Evolutionary conservation across 2,329 filamentous ascomycete genomes (phyloP).

Genomic region (Botrytis elliptica): DNA sequence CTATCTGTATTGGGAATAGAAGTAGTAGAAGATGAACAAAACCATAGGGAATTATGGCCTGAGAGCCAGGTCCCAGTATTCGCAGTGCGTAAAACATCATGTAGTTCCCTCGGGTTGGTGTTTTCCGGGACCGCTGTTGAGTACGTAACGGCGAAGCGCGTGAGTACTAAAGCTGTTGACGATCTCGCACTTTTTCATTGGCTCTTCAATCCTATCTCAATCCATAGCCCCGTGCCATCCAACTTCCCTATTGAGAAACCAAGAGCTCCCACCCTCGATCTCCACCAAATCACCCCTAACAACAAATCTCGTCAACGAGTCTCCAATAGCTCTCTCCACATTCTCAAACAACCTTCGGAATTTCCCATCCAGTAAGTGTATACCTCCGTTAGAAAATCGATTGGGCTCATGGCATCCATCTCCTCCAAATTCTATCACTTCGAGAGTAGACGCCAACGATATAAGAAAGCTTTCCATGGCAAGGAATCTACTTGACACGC

Average conservation of each 20-base stretch:
- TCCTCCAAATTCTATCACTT: slow-evolving; percentile 47
- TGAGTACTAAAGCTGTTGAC: not conserved
- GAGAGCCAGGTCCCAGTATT: slow-evolving; percentile 72
- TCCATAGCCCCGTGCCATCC: slow-evolving; percentile 11
- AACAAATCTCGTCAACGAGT: slow-evolving; percentile 45
- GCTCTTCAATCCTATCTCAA: not conserved
- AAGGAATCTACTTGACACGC: not conserved
- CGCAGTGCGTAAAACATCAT: slow-evolving; percentile 72
- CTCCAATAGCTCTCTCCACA: slow-evolving; percentile 40
- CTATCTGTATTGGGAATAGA: slow-evolving; percentile 79
- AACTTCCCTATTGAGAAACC: slow-evolving; percentile 19
- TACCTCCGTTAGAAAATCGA: slow-evolving; percentile 45
- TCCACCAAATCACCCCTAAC: slow-evolving; percentile 45
- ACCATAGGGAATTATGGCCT: slow-evolving; percentile 71
- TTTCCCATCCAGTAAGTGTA: slow-evolving; percentile 47
- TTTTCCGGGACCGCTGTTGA: not conserved
- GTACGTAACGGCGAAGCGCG: not conserved
- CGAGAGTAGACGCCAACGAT: slow-evolving; percentile 39
- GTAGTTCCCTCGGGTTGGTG: not conserved
- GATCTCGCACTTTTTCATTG: not conserved
- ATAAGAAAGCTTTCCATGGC: not conserved
- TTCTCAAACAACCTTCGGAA: slow-evolving; percentile 46
- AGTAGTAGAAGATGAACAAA: slow-evolving; percentile 76
- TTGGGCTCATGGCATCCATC: slow-evolving; percentile 44
- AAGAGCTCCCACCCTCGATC: slow-evolving; percentile 26